Evolutionary conservation across 768 basidiomycete species (phyloP).

Genomic region (Mycena galopus): DNA sequence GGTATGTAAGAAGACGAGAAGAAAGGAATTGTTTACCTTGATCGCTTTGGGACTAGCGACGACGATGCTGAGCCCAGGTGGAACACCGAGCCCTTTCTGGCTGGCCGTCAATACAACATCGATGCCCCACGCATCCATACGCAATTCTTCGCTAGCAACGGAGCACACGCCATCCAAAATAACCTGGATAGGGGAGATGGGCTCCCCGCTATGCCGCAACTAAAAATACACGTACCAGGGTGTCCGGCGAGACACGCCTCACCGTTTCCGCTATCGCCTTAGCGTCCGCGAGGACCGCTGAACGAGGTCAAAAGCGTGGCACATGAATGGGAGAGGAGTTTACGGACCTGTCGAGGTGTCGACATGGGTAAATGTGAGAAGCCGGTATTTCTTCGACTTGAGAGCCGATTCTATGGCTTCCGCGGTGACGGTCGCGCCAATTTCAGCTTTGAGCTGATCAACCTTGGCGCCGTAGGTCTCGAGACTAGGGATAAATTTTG

Average conservation of each 20-base stretch:
- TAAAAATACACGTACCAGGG: slow-evolving; percentile 65
- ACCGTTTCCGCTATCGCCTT: slow-evolving; percentile 82
- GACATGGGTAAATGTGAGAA: slow-evolving; percentile 95
- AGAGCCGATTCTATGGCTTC: slow-evolving; percentile 77
- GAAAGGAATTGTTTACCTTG: slow-evolving; percentile 54
- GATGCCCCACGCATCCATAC: slow-evolving; percentile 92
- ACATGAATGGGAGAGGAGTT: neutral
- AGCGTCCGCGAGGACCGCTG: slow-evolving; percentile 89
- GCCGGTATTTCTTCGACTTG: slow-evolving; percentile 84
- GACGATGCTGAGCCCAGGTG: slow-evolving; percentile 92
- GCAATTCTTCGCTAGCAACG: slow-evolving; percentile 95
- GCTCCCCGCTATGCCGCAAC: slow-evolving; percentile 12
- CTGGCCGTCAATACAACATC: slow-evolving; percentile 90
- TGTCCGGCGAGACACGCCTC: slow-evolving; percentile 83
- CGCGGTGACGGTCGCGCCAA: slow-evolving; percentile 81
- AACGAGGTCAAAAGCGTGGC: slow-evolving; percentile 4
- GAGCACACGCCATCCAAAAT: slow-evolving; percentile 96
- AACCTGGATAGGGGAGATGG: slow-evolving; percentile 58
- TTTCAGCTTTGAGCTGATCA: slow-evolving; percentile 82
- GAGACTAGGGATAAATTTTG: slow-evolving; percentile 61
- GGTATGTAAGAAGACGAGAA: neutral
- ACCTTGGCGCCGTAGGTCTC: slow-evolving; percentile 91
- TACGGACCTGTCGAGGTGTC: slow-evolving; percentile 86
- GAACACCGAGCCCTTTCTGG: slow-evolving; percentile 94
- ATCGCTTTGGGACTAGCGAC: slow-evolving; percentile 86